phyloP scores from a whole-genome alignment of 257 asterid genomes.

The Mitragyna speciosa region DNA sequence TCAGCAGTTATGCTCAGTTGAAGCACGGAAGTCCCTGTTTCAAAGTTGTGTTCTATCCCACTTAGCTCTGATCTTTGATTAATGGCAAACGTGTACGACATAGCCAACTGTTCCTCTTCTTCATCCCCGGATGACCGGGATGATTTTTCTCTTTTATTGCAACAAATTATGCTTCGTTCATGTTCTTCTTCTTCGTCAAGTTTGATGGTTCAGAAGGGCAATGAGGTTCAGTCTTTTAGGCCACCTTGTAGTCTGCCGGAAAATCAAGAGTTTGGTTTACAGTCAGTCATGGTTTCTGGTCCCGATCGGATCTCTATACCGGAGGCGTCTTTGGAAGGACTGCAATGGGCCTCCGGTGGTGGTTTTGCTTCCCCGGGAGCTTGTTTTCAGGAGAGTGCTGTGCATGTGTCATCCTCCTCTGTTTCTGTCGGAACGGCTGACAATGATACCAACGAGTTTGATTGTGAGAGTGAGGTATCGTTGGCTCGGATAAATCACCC shows the following conservation, averaged over 20 bases:
- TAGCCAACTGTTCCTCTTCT: constrained; percentile 17
- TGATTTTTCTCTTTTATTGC: constrained; percentile 65
- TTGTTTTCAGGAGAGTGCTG: constrained; percentile 22
- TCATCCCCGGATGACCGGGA: constrained; percentile 47
- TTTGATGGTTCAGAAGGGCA: not conserved
- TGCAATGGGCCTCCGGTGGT: constrained; percentile 22
- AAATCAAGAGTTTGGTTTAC: constrained; percentile 7
- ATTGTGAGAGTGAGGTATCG: constrained; percentile 73
- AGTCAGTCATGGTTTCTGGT: constrained; percentile 6
- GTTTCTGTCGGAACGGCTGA: constrained; percentile 50
- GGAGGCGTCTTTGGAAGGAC: constrained; percentile 26
- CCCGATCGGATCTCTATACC: constrained; percentile 31
- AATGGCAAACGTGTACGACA: constrained; percentile 47
- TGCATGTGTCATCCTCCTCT: constrained; percentile 43
- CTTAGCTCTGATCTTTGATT: constrained; percentile 2
- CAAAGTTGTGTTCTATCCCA: not conserved
- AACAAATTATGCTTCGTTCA: constrained; percentile 58
- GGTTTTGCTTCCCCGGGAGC: constrained; percentile 21
- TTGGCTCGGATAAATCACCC: not conserved
- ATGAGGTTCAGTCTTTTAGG: constrained; percentile 20
- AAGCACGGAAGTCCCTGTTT: constrained; percentile 8
- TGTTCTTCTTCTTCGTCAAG: constrained; percentile 36
- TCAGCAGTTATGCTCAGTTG: constrained; percentile 15
- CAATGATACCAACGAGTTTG: constrained; percentile 55
- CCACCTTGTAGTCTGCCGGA: constrained; percentile 1